phyloP scores from a whole-genome alignment of 768 basidiomycete species.

The Asterophora parasitica region DNA sequence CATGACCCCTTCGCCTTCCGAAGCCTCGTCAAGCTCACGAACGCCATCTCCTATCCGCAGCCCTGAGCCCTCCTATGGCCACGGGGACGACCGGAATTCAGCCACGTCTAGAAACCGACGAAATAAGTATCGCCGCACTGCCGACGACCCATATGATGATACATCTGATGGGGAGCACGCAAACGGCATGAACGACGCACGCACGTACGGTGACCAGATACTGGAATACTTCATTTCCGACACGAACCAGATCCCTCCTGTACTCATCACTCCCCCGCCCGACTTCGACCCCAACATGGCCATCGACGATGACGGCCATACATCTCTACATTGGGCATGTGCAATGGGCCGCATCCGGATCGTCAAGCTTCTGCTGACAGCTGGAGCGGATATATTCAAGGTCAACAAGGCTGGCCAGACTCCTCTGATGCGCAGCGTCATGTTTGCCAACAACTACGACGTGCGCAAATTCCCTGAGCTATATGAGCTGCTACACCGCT shows the following conservation, averaged over 20 bases:
- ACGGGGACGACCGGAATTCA: constrained; percentile 34
- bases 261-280: constrained; percentile 81
- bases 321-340: constrained; percentile 96
- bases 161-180: constrained; percentile 39
- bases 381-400: constrained; percentile 94
- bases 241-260: constrained; percentile 81
- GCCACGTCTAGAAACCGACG: constrained; percentile 31
- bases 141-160: constrained; percentile 42
- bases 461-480: constrained; percentile 98
- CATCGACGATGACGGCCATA: constrained; percentile 98
- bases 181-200: constrained; percentile 49
- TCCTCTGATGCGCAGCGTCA: constrained; percentile 95
- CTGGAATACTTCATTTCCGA: constrained; percentile 99
- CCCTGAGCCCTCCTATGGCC: constrained; percentile 41
- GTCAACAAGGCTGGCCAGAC: constrained; percentile 97
- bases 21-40: constrained; percentile 81
- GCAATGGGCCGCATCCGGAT: constrained; percentile 98
- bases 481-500: constrained; percentile 95
- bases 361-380: constrained; percentile 88
- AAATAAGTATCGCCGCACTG: constrained; percentile 43
- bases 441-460: constrained; percentile 99
- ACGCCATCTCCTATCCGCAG: constrained; percentile 86
- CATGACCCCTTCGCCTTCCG: constrained; percentile 86
- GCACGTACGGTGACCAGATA: constrained; percentile 91
- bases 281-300: constrained; percentile 95